A percentile compares a stretch with the other conserved stretches of the same genome.
phyloP scores from a whole-genome alignment of 768 basidiomycete species.

The Leccinum longicurvipes region DNA sequence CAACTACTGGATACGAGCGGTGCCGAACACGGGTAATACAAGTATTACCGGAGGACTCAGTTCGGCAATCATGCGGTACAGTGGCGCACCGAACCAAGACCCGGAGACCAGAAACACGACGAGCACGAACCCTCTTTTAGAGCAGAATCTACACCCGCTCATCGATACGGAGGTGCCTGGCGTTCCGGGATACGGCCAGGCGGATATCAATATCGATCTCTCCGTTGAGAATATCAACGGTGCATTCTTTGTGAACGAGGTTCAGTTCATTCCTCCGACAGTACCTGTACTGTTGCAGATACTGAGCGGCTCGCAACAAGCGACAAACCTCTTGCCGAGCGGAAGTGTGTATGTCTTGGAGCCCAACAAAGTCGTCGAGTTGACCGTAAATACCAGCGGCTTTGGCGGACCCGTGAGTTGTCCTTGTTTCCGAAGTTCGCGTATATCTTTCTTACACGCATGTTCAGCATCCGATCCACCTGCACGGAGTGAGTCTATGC shows the following conservation, averaged over 20 bases:
- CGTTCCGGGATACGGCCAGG: constrained; percentile 34
- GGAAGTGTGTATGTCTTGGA: constrained; percentile 24
- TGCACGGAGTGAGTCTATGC: constrained; percentile 25
- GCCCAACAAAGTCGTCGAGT: constrained; percentile 29
- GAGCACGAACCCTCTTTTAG: constrained; percentile 27
- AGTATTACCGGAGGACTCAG: constrained; percentile 41
- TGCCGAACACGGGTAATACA: constrained; percentile 22
- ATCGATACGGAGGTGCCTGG: constrained; percentile 37
- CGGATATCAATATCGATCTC: constrained; percentile 37
- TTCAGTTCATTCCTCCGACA: constrained; percentile 26
- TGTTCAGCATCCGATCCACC: constrained; percentile 27
- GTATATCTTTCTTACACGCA: background rate
- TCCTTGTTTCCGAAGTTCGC: background rate
- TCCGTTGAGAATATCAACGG: constrained; percentile 4
- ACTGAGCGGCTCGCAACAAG: constrained; percentile 37
- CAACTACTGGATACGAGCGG: constrained; percentile 56
- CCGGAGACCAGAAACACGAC: constrained; percentile 37
- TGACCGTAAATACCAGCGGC: constrained; percentile 13
- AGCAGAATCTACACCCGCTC: constrained; percentile 27
- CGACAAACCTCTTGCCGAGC: constrained; percentile 25
- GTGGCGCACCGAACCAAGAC: constrained; percentile 36
- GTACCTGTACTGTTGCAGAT: constrained; percentile 46
- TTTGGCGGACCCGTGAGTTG: constrained; percentile 24
- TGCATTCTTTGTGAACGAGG: constrained; percentile 13
- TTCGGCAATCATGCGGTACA: constrained; percentile 53